Percentiles rank a stretch among this genome's conserved stretches.
Evolutionary conservation across 129 eudicot genomes (phyloP).

Genomic region (Apium graveolens): DNA sequence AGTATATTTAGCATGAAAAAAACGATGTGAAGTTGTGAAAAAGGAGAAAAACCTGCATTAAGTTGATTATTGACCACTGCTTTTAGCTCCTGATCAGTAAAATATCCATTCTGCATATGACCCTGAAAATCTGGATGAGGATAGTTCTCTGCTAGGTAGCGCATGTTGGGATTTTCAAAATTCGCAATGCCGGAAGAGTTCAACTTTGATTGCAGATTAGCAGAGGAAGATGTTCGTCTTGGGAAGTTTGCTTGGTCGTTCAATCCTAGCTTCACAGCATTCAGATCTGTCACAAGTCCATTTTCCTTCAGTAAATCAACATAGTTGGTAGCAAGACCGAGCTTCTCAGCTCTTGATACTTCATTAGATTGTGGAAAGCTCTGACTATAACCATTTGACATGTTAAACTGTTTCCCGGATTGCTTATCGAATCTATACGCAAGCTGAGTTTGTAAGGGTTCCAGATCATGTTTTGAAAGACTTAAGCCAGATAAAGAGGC

Average conservation of each 20-base stretch:
- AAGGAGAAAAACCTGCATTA: conserved; percentile 7
- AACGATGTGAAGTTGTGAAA: neutral
- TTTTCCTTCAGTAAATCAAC: conserved; percentile 24
- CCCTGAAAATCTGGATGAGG: conserved; percentile 26
- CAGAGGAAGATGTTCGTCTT: conserved; percentile 50
- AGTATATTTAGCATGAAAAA: no score
- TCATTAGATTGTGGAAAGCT: conserved; percentile 31
- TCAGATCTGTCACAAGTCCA: conserved; percentile 13
- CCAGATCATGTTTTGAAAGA: conserved; percentile 31
- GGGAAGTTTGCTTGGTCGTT: conserved; percentile 38
- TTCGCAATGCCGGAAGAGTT: conserved; percentile 34
- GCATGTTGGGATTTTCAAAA: conserved; percentile 24
- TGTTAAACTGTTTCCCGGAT: conserved; percentile 11
- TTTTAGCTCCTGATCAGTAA: conserved; percentile 17
- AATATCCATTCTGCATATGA: conserved; percentile 32
- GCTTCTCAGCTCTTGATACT: conserved; percentile 30
- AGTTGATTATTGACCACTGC: conserved; percentile 21
- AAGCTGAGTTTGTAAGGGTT: conserved; percentile 25
- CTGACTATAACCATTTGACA: conserved; percentile 29
- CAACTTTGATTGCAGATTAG: conserved; percentile 32
- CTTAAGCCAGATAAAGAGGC: conserved; percentile 52
- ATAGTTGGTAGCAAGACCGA: conserved; percentile 23
- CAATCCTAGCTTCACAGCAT: conserved; percentile 16
- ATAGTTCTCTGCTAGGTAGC: conserved; percentile 22
- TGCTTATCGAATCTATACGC: conserved; percentile 17